Percentiles rank a stretch among this genome's conserved stretches.
phyloP scores from a whole-genome alignment of 106 monocot genomes.

The Alisma plantagoaquatica region DNA sequence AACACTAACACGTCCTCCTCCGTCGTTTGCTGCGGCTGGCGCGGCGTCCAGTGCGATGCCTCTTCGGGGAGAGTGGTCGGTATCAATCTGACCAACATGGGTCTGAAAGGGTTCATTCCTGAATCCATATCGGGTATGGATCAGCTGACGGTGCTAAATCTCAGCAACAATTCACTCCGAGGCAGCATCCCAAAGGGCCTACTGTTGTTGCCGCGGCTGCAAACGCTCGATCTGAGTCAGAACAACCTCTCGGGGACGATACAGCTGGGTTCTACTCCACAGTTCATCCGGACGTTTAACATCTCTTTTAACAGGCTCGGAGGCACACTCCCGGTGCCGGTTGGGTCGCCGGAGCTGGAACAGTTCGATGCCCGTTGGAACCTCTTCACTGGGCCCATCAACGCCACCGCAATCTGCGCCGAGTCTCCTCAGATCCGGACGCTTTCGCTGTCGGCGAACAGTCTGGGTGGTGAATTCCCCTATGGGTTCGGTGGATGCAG shows the following conservation, averaged over 20 bases:
- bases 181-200: not conserved
- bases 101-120: conserved; percentile 31
- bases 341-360: not conserved
- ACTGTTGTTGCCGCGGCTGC: not conserved
- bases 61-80: conserved; percentile 23
- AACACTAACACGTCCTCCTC: conserved; percentile 13
- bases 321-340: not conserved
- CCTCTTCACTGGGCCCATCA: not conserved
- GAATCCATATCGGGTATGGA: not conserved
- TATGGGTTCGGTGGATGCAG: not conserved
- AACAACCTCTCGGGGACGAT: not conserved
- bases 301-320: not conserved
- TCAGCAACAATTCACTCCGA: not conserved
- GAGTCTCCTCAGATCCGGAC: not conserved
- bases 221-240: not conserved
- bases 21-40: conserved; percentile 14
- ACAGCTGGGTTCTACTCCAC: not conserved
- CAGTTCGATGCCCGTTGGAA: not conserved
- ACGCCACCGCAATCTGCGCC: not conserved
- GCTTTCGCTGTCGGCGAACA: not conserved
- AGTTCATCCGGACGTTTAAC: not conserved
- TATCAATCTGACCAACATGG: conserved; percentile 37
- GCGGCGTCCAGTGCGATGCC: conserved; percentile 16
- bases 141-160: not conserved
- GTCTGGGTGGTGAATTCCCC: not conserved